Base-by-base conservation (phyloP, 1,284 basidiomycete genomes). In the Cryptococcus floricola region DNA sequence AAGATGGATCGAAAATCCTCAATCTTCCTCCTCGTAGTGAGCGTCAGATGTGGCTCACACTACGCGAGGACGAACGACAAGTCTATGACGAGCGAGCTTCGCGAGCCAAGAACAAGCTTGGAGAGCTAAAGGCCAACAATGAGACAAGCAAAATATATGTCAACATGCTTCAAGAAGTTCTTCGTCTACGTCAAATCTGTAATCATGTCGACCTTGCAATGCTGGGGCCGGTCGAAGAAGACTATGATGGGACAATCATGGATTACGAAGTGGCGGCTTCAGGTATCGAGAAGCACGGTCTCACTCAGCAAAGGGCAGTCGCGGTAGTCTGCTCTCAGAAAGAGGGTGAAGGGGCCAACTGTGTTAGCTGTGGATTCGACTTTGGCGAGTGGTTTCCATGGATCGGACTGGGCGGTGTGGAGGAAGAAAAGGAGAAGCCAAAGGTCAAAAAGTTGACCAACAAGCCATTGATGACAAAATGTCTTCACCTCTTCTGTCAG, bases 151-250 rank as follows among this genome's bases (percentile, higher is more conserved):
- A 94, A 83, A 97, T 97, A 73, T 98, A 97, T 68, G 95, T 96
- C 57, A 92, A 93, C 52, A 96, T 98, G 66, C 77, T 99, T 62
- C 94, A 97, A 79, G 94, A 95, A 80, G 88, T 97, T 55, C 80
- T 97, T 52, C 88, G 91, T 9, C 82, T 99, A 39, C 88, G 96
- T 41, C 93, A 98, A 80, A 97, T 97, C 50, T 98, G 96, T 78
- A 91, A 97, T 72, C 94, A 98, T 77, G 89, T 86, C 64, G 91
- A 94, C 66, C 83, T 99, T 38, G 90, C 97, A 1, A 82, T 88
- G 70, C 61, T 71, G 34, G 71, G 75, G 56, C 61, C 66, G 23
- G 61, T 75, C 34, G 71, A 78, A 61, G 73, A 76, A 41, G 70
- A 77, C 61, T 71, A 75, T 48, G 77, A 77, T 51, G 85, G 86